phyloP scores from a whole-genome alignment of 148 eudicot genomes.

The Tetragonia tetragonoides region DNA sequence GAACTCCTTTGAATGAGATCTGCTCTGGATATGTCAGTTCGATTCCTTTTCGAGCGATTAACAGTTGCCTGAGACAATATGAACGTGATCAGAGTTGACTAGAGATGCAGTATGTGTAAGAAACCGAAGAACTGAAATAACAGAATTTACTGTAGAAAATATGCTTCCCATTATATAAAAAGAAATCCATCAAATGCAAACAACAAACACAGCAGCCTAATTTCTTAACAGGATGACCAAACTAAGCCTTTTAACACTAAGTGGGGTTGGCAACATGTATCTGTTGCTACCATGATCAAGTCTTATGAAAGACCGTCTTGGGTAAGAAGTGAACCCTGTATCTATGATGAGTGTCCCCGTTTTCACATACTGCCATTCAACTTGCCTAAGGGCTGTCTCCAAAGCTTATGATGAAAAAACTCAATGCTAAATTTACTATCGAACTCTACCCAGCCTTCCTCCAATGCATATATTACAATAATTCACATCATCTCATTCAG shows the following conservation, averaged over 20 bases:
- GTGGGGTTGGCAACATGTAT: neutral
- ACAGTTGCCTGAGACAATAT: constrained; percentile 62
- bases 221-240: neutral
- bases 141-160: too few species aligned
- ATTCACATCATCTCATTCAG: too few species aligned
- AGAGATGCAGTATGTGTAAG: neutral
- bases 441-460: too few species aligned
- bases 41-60: constrained; percentile 87
- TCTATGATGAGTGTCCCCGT: too few species aligned
- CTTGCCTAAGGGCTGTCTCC: neutral
- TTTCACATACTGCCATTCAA: too few species aligned
- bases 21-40: constrained; percentile 75
- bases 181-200: neutral
- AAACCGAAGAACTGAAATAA: too few species aligned
- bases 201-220: neutral
- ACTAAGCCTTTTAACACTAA: neutral
- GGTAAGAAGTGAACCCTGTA: too few species aligned
- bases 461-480: too few species aligned
- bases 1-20: constrained; percentile 86
- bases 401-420: too few species aligned
- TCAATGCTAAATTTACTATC: too few species aligned
- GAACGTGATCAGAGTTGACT: neutral
- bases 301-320: too few species aligned
- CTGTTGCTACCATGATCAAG: neutral
- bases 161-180: too few species aligned